These are phyloP conservation scores for Candida endomychidarum DNA, from an alignment of 805 yeast species.

Conservation along the genomic window DNA sequence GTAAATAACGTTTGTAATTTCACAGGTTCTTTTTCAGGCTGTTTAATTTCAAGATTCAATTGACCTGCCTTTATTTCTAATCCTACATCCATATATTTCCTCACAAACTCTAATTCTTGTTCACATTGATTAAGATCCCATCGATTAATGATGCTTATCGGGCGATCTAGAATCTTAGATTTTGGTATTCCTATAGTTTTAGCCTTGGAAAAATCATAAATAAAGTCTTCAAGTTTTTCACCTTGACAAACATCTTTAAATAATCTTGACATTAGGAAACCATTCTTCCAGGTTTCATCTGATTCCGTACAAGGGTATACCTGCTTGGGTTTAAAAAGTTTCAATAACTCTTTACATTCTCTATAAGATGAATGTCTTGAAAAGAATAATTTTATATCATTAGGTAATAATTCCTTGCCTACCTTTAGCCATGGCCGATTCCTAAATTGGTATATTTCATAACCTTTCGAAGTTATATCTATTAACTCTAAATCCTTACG, in stretches of 20 bases:
- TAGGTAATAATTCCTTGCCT: slow-evolving; percentile 31
- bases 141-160: slow-evolving; percentile 27
- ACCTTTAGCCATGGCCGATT: slow-evolving; percentile 27
- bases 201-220: slow-evolving; percentile 17
- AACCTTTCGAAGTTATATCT: slow-evolving; percentile 20
- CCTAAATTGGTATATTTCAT: slow-evolving; percentile 22
- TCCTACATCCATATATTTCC: slow-evolving; percentile 10
- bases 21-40: neutral
- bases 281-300: slow-evolving; percentile 31
- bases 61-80: slow-evolving; percentile 1
- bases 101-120: slow-evolving; percentile 26
- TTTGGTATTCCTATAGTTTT: slow-evolving; percentile 19
- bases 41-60: neutral
- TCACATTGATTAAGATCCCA: slow-evolving; percentile 34
- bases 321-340: slow-evolving; percentile 36
- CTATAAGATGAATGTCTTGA: slow-evolving; percentile 49
- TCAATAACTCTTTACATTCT: slow-evolving; percentile 37
- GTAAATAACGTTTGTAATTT: neutral
- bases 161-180: slow-evolving; percentile 17
- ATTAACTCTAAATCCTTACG: slow-evolving; percentile 14
- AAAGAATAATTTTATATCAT: slow-evolving; percentile 37
- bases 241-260: slow-evolving; percentile 37
- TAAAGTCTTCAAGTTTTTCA: slow-evolving; percentile 1
- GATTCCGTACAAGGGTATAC: slow-evolving; percentile 46
- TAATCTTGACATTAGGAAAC: slow-evolving; percentile 38